Evolutionary conservation across 1,284 basidiomycete genomes (phyloP).

Genomic region (Cryptococcus sp.): DNA sequence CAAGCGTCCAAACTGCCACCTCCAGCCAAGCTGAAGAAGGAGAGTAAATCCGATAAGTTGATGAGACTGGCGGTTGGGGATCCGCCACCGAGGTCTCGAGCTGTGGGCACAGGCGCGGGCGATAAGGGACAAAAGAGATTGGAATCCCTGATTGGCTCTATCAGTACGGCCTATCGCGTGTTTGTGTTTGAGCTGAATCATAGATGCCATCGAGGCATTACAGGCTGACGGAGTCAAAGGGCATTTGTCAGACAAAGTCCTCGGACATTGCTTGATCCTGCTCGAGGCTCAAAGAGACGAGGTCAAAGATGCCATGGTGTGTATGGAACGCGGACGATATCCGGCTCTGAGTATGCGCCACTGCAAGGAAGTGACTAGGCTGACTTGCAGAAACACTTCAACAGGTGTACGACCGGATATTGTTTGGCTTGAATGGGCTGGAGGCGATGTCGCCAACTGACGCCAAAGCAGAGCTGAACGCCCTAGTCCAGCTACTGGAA

Average conservation of each 20-base stretch:
- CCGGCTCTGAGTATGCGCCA: constrained; percentile 21
- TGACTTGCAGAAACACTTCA: constrained; percentile 9
- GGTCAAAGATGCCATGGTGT: constrained; percentile 14
- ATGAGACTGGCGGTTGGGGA: too few species aligned
- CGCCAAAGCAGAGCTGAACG: background rate
- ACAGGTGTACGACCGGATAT: constrained; percentile 19
- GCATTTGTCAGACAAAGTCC: background rate
- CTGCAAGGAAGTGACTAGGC: background rate
- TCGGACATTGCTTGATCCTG: constrained; percentile 7
- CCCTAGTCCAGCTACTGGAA: constrained; percentile 14
- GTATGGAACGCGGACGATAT: constrained; percentile 9
- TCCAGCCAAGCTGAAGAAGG: too few species aligned
- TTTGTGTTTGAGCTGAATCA: background rate
- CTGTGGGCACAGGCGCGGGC: background rate
- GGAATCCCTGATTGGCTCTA: background rate
- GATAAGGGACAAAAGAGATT: background rate
- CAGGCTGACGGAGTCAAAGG: background rate
- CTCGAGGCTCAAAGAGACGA: constrained; percentile 25
- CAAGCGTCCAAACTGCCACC: too few species aligned
- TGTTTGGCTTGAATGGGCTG: constrained; percentile 8
- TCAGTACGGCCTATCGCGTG: background rate
- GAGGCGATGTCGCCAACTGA: background rate
- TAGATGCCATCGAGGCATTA: background rate
- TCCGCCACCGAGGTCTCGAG: too few species aligned
- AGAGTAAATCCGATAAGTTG: too few species aligned